These are phyloP conservation scores for Rhododendron ovatum DNA, from an alignment of 148 eudicot species.

Conservation along the genomic window DNA sequence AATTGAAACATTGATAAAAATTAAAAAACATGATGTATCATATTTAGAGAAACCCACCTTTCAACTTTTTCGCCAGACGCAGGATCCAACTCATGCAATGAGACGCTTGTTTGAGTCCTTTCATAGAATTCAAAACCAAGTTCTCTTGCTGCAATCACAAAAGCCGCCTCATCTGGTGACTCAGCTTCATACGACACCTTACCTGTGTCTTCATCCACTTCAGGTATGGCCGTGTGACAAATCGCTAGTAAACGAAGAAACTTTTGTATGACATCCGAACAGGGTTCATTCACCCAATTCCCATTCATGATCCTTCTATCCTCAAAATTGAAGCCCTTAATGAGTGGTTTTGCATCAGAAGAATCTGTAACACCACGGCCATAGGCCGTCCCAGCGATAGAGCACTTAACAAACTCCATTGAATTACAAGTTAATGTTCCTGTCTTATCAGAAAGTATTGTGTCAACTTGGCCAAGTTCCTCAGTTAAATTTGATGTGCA, in stretches of 20 bases:
- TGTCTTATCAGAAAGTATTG: conserved; percentile 92
- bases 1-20: background rate
- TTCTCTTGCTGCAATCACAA: conserved; percentile 92
- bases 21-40: background rate
- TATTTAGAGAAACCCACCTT: conserved; percentile 44
- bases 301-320: conserved; percentile 78
- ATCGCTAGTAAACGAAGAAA: conserved; percentile 68
- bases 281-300: conserved; percentile 76
- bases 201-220: conserved; percentile 70
- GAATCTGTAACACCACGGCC: conserved; percentile 75
- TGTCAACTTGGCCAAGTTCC: conserved; percentile 95
- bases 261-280: conserved; percentile 56
- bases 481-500: conserved; percentile 94
- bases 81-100: conserved; percentile 68
- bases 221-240: conserved; percentile 91
- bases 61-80: conserved; percentile 47
- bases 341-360: conserved; percentile 17
- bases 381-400: conserved; percentile 83
- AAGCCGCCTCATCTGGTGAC: conserved; percentile 98
- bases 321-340: conserved; percentile 86
- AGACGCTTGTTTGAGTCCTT: conserved; percentile 77
- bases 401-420: conserved; percentile 94
- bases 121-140: conserved; percentile 84
- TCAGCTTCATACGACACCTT: conserved; percentile 87
- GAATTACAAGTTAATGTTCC: conserved; percentile 94